phyloP scores from a whole-genome alignment of 1,139 yeast genomes.

The Saccharomyces hybrid region DNA sequence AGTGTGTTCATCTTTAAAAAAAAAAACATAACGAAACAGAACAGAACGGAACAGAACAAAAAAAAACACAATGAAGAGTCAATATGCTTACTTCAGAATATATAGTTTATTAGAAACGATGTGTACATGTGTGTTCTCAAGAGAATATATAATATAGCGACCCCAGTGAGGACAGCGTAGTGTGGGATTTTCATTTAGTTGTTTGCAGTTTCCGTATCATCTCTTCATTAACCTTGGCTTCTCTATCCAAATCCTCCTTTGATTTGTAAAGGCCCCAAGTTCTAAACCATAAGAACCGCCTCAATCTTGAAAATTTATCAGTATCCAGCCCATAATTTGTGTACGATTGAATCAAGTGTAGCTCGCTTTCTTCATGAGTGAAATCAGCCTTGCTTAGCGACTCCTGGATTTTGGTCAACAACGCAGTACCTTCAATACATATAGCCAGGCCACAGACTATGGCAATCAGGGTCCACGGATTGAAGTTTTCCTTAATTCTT shows the following conservation, averaged over 20 bases:
- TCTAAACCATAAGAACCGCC: conserved; percentile 56
- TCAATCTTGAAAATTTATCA: conserved; percentile 44
- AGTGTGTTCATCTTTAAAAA: no score
- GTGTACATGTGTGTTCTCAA: not conserved
- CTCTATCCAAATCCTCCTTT: conserved; percentile 30
- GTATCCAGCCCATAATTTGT: conserved; percentile 49
- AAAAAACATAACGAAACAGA: no score
- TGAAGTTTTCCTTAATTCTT: conserved; percentile 20
- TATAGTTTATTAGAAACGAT: not conserved
- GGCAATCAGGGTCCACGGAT: conserved; percentile 22
- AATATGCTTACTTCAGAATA: no score
- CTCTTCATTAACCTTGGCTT: conserved; percentile 30
- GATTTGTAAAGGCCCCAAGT: conserved; percentile 35
- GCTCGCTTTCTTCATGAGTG: conserved; percentile 41
- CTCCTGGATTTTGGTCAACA: conserved; percentile 33
- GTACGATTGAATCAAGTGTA: conserved; percentile 42
- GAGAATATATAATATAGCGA: not conserved
- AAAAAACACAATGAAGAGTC: no score
- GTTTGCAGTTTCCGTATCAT: conserved; percentile 18
- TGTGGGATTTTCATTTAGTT: conserved; percentile 5
- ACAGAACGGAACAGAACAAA: no score
- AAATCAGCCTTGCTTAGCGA: conserved; percentile 22
- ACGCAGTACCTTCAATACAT: conserved; percentile 34
- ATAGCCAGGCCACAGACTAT: conserved; percentile 26
- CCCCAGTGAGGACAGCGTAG: not conserved